Base-by-base conservation (phyloP, 176 grass and related monocot species). In the Rhynchospora tenuis region DNA sequence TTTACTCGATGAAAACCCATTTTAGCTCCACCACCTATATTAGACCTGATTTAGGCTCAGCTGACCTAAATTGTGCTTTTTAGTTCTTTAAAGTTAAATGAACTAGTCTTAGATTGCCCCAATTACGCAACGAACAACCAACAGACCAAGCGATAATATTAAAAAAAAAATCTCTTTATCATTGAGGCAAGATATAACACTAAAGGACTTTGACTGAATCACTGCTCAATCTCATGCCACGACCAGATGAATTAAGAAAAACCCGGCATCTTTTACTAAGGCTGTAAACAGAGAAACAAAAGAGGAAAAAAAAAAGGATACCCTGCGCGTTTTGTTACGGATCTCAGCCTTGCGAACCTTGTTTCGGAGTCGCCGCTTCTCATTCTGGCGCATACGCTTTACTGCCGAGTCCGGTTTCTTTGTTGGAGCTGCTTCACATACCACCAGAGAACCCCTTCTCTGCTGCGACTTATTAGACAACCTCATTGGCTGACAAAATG, bases 311-410 rank as follows among this genome's bases (percentile, higher is more conserved):
- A 64, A 23, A 47, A 58, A 61, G 72, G 1, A 68, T 4, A 90
- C 88, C 88, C 71, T 90, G 43, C 70, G 76, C 64, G n/a, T n/a
- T n/a, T n/a, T n/a, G n/a, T n/a, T n/a, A n/a, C n/a, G n/a, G n/a
- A n/a, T n/a, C n/a, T n/a, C n/a, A n/a, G n/a, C n/a, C n/a, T n/a
- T n/a, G n/a, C n/a, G n/a, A n/a, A n/a, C n/a, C 28, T 87, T 90
- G 85, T 90, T 87, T 55, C 86, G 82, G 65, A 87, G 66, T 51
- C 84, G 29, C 20, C 74, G 60, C 54, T 84, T 90, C 73, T 79
- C 84, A 23, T 82, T 70, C 80, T 90, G 88, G 43, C 88, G 88
- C 85, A 86, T 51, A 55, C 88, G 66, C 80, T 90, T 90, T 16
- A 23, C 54, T 9, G 88, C 88, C 23, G 85, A 86, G 27, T 90